A percentile compares a stretch with the other conserved stretches of the same genome.
These are phyloP conservation scores for Ramaria sp. DNA, from an alignment of 768 basidiomycete genomes.

Conservation along the genomic window DNA sequence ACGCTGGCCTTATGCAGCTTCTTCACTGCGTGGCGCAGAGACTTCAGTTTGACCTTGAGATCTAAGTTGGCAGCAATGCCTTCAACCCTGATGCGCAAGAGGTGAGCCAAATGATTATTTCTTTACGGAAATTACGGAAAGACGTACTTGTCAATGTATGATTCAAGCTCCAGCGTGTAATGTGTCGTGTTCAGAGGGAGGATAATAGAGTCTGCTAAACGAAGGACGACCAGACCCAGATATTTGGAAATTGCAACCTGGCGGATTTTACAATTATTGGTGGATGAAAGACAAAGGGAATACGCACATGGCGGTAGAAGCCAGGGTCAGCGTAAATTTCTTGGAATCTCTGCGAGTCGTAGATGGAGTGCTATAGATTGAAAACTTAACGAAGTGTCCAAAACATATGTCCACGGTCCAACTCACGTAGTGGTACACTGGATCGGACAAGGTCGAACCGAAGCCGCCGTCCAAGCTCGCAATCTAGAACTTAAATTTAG, in stretches of 20 bases:
- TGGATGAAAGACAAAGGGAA: neutral
- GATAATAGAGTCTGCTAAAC: slow-evolving; percentile 41
- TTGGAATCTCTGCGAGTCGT: slow-evolving; percentile 65
- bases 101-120: neutral
- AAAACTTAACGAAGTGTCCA: neutral
- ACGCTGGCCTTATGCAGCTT: slow-evolving; percentile 19
- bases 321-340: slow-evolving; percentile 67
- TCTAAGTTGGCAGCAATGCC: neutral
- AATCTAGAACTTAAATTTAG: neutral
- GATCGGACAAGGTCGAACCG: slow-evolving; percentile 34
- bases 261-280: neutral
- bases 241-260: slow-evolving; percentile 60
- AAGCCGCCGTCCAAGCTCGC: slow-evolving; percentile 28
- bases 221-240: slow-evolving; percentile 46
- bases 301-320: slow-evolving; percentile 59
- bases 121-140: neutral
- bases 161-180: slow-evolving; percentile 44
- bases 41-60: slow-evolving; percentile 1
- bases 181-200: slow-evolving; percentile 63
- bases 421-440: slow-evolving; percentile 55
- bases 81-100: neutral
- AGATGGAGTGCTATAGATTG: slow-evolving; percentile 44
- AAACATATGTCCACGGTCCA: neutral
- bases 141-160: slow-evolving; percentile 43
- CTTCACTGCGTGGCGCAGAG: slow-evolving; percentile 20